Percentiles rank a stretch among this genome's conserved stretches.
Evolutionary conservation across 2,329 filamentous ascomycete species (phyloP).

Genomic region (Penicillium freii): DNA sequence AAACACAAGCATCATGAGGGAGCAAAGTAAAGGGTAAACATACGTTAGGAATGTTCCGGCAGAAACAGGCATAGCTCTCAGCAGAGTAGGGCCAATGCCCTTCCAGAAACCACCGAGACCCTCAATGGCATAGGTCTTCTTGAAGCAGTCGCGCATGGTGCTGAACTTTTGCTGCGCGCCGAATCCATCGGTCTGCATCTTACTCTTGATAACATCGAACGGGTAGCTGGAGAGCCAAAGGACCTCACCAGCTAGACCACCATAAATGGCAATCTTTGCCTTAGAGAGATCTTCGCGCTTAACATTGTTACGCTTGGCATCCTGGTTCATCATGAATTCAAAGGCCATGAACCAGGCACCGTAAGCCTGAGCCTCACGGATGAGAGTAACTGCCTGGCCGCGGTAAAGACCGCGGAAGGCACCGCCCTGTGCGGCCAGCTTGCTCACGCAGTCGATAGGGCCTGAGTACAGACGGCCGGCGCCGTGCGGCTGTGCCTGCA

Average conservation of each 20-base stretch:
- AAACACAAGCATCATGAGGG: background rate
- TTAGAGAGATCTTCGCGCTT: conserved; percentile 74
- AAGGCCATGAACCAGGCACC: conserved; percentile 94
- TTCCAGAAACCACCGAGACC: conserved; percentile 89
- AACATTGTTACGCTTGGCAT: conserved; percentile 74
- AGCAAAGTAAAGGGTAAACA: conserved; percentile 20
- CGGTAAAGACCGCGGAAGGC: conserved; percentile 76
- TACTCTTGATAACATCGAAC: conserved; percentile 97
- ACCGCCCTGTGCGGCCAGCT: conserved; percentile 69
- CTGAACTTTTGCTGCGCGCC: conserved; percentile 68
- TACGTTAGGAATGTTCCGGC: conserved; percentile 93
- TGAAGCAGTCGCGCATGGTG: conserved; percentile 86
- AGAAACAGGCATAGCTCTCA: conserved; percentile 95
- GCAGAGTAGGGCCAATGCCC: conserved; percentile 82
- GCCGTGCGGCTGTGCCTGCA: conserved; percentile 95
- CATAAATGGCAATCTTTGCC: conserved; percentile 87
- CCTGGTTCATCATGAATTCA: conserved; percentile 92
- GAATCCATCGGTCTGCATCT: conserved; percentile 98
- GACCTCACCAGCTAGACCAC: conserved; percentile 87
- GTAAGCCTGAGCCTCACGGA: conserved; percentile 91
- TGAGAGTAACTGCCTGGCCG: conserved; percentile 78
- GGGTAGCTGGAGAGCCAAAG: conserved; percentile 94
- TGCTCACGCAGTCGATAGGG: conserved; percentile 84
- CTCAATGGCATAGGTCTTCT: conserved; percentile 73
- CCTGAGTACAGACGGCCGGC: conserved; percentile 73